A percentile compares a stretch with the other conserved stretches of the same genome.
Conservation (phyloP, 345 rosid species). For the Melastoma malabathricum region DNA sequence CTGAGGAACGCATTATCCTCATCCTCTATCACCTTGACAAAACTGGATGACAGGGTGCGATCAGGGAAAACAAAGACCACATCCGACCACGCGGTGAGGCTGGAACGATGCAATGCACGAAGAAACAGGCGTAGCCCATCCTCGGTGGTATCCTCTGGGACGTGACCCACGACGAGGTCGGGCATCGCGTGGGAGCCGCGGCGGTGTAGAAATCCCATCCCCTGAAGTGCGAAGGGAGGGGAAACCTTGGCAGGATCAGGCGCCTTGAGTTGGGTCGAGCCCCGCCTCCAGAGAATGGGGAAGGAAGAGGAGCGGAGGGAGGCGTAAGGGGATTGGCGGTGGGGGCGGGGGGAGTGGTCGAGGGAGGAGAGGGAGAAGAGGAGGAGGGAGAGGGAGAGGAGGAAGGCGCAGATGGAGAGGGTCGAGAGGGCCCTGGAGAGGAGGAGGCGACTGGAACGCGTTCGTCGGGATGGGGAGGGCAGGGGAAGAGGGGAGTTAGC, state of each 20-base stretch:
- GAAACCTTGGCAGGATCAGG: too few relatives aligned
- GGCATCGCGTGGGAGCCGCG: constrained; percentile 46
- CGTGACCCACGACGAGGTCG: constrained; percentile 53
- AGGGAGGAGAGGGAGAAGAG: constrained; percentile 86
- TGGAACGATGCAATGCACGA: constrained; percentile 50
- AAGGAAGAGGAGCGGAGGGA: constrained; percentile 4
- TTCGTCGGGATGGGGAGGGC: constrained; percentile 13
- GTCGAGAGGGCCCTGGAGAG: constrained; percentile 69
- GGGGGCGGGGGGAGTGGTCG: constrained; percentile 41
- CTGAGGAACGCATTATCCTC: constrained; percentile 58
- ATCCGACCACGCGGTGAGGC: constrained; percentile 56
- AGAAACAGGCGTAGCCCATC: constrained; percentile 51
- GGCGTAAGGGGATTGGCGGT: neutral
- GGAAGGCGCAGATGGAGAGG: constrained; percentile 60
- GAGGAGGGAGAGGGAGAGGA: constrained; percentile 56
- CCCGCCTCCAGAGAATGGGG: constrained; percentile 1
- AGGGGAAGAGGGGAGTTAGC: constrained; percentile 1
- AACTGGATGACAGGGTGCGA: constrained; percentile 14
- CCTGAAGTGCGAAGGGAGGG: constrained; percentile 33
- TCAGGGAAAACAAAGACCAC: constrained; percentile 36
- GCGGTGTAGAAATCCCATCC: constrained; percentile 48
- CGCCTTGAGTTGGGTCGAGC: too few relatives aligned
- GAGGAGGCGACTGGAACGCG: constrained; percentile 30
- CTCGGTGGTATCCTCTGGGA: constrained; percentile 34
- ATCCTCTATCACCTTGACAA: constrained; percentile 27